A percentile compares a stretch with the other conserved stretches of the same genome.
Evolutionary conservation across 179 eudicot species (phyloP).

Genomic region (Amaranthus tricolor): DNA sequence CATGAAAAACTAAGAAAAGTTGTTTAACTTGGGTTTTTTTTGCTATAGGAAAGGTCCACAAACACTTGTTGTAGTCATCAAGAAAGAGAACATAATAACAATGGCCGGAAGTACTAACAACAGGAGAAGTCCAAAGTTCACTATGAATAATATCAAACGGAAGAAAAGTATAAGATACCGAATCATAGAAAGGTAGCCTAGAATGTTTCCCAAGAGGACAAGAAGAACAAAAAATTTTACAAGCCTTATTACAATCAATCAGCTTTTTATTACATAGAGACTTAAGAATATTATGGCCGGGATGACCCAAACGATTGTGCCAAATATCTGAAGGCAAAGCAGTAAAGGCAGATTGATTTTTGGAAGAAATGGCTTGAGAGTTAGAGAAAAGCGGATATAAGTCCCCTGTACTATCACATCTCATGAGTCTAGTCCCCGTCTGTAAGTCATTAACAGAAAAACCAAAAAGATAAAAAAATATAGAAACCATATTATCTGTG

Average conservation of each 20-base stretch:
- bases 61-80: neutral
- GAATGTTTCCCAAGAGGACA: neutral
- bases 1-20: neutral
- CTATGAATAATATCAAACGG: no score
- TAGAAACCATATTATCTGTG: neutral
- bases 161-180: no score
- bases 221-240: neutral
- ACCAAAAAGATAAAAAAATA: neutral
- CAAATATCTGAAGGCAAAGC: neutral
- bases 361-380: neutral
- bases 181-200: no score
- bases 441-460: neutral
- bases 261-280: neutral
- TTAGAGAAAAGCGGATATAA: neutral
- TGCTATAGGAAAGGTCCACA: neutral
- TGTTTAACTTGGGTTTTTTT: neutral
- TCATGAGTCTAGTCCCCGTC: no score
- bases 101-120: neutral
- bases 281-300: neutral
- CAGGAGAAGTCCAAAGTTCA: no score
- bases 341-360: neutral
- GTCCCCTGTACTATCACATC: neutral
- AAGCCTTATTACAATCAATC: neutral
- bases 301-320: neutral
- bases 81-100: neutral